Evolutionary conservation across 345 rosid genomes (phyloP).

Genomic region (Conringia planisiliqua): DNA sequence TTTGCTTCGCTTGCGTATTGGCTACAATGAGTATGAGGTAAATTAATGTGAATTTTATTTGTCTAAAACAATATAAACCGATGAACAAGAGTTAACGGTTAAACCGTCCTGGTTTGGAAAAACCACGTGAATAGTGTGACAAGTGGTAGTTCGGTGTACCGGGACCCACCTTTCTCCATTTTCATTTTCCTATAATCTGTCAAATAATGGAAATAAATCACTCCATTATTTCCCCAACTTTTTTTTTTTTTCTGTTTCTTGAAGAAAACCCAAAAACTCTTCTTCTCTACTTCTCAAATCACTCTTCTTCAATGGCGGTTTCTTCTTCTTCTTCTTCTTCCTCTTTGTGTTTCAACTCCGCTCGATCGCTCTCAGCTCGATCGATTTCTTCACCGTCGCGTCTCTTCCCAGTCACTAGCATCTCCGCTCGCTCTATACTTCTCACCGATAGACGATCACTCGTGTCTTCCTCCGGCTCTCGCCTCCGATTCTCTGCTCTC

Average conservation of each 20-base stretch:
- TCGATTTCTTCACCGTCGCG: conserved; percentile 33
- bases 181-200: background rate
- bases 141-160: background rate
- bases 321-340: conserved; percentile 9
- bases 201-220: background rate
- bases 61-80: background rate
- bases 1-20: too few species aligned
- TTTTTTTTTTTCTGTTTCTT: background rate
- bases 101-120: background rate
- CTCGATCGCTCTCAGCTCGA: background rate
- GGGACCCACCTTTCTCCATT: conserved; percentile 17
- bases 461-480: conserved; percentile 21
- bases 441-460: conserved; percentile 19
- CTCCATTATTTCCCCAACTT: background rate
- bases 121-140: background rate
- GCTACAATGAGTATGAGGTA: too few species aligned
- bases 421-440: conserved; percentile 35
- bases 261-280: background rate
- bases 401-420: conserved; percentile 18
- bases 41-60: too few species aligned
- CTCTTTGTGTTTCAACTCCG: background rate
- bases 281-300: too few species aligned
- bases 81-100: background rate
- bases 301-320: background rate
- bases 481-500: conserved; percentile 30